These are phyloP conservation scores for Oryza coarctata DNA, from an alignment of 176 grass and related monocot species.

Conservation along the genomic window DNA sequence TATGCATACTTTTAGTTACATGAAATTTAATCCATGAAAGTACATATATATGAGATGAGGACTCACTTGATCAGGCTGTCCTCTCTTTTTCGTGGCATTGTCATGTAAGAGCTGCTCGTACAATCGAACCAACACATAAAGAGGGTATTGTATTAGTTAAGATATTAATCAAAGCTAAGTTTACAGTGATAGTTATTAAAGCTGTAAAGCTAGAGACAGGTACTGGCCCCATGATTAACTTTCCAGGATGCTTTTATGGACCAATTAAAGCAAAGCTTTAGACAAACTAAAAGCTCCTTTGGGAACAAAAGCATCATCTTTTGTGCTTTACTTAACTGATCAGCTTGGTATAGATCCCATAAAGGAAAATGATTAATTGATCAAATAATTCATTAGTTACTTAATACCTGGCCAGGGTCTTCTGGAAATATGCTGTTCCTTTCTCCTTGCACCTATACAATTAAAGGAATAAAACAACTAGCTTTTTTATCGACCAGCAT, in stretches of 20 bases:
- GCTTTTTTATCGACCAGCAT: conserved; percentile 32
- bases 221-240: conserved; percentile 55
- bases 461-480: conserved; percentile 40
- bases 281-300: conserved; percentile 45
- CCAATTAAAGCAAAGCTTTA: conserved; percentile 35
- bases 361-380: conserved; percentile 12
- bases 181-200: conserved; percentile 48
- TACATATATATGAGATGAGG: background rate
- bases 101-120: conserved; percentile 47
- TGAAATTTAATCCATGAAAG: background rate
- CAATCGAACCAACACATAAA: conserved; percentile 16
- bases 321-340: conserved; percentile 45
- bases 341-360: conserved; percentile 46
- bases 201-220: conserved; percentile 45
- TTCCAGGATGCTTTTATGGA: conserved; percentile 47
- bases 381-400: conserved; percentile 20
- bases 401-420: conserved; percentile 74
- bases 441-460: conserved; percentile 42
- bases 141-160: conserved; percentile 12
- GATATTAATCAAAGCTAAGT: conserved; percentile 20
- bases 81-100: conserved; percentile 35
- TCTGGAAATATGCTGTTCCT: conserved; percentile 60
- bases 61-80: conserved; percentile 32
- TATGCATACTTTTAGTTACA: background rate
- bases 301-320: conserved; percentile 40